phyloP scores from a whole-genome alignment of 2,329 filamentous ascomycete species.

The Neonectria neomacrospora region DNA sequence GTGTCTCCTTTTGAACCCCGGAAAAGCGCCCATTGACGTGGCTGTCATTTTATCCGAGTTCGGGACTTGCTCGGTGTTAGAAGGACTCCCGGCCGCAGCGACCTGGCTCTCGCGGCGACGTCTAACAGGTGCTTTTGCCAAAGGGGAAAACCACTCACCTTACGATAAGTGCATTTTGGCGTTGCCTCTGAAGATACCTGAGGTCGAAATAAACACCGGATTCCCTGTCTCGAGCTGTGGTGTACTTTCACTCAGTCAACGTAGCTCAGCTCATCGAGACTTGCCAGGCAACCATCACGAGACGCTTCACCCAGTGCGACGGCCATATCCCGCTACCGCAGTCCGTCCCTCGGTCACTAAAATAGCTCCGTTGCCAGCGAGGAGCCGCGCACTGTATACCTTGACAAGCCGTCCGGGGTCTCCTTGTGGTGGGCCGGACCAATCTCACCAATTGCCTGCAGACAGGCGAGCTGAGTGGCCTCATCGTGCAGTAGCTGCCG shows the following conservation, averaged over 20 bases:
- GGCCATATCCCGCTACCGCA: conserved; percentile 32
- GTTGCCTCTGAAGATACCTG: conserved; percentile 16
- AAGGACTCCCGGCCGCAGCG: conserved; percentile 14
- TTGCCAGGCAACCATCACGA: background rate
- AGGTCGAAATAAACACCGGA: conserved; percentile 7
- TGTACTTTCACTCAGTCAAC: background rate
- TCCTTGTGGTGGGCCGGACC: background rate
- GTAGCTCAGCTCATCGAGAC: background rate
- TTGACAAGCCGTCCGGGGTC: conserved; percentile 7
- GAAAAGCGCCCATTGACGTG: background rate
- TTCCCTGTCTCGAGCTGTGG: background rate
- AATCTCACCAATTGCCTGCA: conserved; percentile 21
- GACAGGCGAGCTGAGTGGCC: conserved; percentile 25
- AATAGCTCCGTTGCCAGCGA: background rate
- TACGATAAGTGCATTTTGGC: conserved; percentile 10
- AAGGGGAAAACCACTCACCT: background rate
- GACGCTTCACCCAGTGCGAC: conserved; percentile 9
- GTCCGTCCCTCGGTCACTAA: conserved; percentile 24
- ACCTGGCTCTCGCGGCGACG: background rate
- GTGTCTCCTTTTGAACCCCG: conserved; percentile 3
- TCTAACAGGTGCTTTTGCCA: background rate
- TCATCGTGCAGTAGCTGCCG: conserved; percentile 46
- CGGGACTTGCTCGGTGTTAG: conserved; percentile 16
- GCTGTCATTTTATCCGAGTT: conserved; percentile 26
- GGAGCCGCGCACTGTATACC: conserved; percentile 37